Base-by-base conservation (phyloP, 23 red algal genomes). In the Pyropia yezoensis region DNA sequence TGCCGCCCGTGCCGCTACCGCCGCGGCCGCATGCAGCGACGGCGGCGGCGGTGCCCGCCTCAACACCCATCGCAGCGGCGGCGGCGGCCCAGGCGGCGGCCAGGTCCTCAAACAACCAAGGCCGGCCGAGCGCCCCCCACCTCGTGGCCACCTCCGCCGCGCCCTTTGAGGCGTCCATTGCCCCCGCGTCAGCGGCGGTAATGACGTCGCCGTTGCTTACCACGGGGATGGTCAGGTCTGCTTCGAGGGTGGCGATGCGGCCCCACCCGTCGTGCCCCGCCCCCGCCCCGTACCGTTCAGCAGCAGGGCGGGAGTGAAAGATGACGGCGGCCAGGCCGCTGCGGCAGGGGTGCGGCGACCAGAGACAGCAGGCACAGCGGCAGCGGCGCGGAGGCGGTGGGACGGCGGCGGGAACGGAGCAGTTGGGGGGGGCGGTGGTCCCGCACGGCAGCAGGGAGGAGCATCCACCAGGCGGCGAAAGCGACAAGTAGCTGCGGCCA, bases 131-230 rank as follows among this genome's bases (percentile, higher is more conserved):
- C 8, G 59, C 66, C 15, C 83, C 83, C 15, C 83, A 62, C 13
- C 83, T 73, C 57, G 78, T 59, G 3, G 76, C 61, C 15, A 88
- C 73, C 14, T 73, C 83, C 27, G 61, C 73, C 39, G 54, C 54
- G 18, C 73, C 83, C 16, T 72, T 78, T 13, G 23, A 39, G 1
- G 51, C n/a, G 16, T 56, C 7, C 83, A 77, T 70, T 11, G 64
- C 3, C 9, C 65, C 11, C 24, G 59, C 60, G 55, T 88, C 83
- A 14, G 18, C 23, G 13, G 73, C 83, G 7, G 65, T 71, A 19
- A 77, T 78, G 8, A 88, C 57, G 57, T 88, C 83, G 20, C 83
- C 83, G 54, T 88, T 88, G 16, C 71, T 73, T 53, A 88, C 54
- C 63, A 88, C 73, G 3, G 83, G 83, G 23, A 88, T 62, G 22